These are phyloP conservation scores for Cladophialophora exuberans DNA, from an alignment of 2,329 filamentous ascomycete species.

Conservation along the genomic window DNA sequence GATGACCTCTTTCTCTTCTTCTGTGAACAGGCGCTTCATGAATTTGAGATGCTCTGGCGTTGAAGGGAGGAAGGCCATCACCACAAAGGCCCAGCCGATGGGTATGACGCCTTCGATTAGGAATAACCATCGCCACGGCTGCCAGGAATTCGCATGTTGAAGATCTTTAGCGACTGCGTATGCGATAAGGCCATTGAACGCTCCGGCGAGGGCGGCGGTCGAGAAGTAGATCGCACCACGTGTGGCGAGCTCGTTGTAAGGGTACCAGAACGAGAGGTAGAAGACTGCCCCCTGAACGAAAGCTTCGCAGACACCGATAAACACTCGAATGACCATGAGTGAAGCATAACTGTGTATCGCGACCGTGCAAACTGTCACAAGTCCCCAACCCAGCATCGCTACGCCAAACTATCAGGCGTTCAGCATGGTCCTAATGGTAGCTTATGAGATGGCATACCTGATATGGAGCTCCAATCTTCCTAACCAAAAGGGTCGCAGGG, in stretches of 20 bases:
- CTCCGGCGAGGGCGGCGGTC: slow-evolving; percentile 53
- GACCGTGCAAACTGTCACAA: slow-evolving; percentile 10
- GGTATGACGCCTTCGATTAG: slow-evolving; percentile 49
- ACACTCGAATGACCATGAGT: slow-evolving; percentile 8
- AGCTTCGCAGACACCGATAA: slow-evolving; percentile 5
- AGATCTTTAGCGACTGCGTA: slow-evolving; percentile 54
- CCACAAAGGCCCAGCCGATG: slow-evolving; percentile 19
- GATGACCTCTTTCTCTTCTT: slow-evolving; percentile 18
- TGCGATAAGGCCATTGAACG: slow-evolving; percentile 56
- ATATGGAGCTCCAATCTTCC: slow-evolving; percentile 10
- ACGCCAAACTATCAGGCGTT: slow-evolving; percentile 1
- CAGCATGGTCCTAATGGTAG: too few relatives aligned
- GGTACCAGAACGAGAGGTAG: slow-evolving; percentile 15
- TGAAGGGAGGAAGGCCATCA: slow-evolving; percentile 11
- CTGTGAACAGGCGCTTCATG: slow-evolving; percentile 6
- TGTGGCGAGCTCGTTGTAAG: slow-evolving; percentile 26
- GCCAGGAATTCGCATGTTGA: slow-evolving; percentile 49
- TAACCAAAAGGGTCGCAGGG: slow-evolving; percentile 5
- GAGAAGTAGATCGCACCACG: slow-evolving; percentile 51
- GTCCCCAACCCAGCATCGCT: slow-evolving; percentile 12
- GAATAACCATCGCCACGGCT: slow-evolving; percentile 53
- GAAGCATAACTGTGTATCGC: slow-evolving; percentile 10
- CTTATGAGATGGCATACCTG: not conserved
- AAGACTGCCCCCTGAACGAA: slow-evolving; percentile 13
- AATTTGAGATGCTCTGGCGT: slow-evolving; percentile 13